These are phyloP conservation scores for Alternaria dauci DNA, from an alignment of 2,329 filamentous ascomycete species.

Conservation along the genomic window DNA sequence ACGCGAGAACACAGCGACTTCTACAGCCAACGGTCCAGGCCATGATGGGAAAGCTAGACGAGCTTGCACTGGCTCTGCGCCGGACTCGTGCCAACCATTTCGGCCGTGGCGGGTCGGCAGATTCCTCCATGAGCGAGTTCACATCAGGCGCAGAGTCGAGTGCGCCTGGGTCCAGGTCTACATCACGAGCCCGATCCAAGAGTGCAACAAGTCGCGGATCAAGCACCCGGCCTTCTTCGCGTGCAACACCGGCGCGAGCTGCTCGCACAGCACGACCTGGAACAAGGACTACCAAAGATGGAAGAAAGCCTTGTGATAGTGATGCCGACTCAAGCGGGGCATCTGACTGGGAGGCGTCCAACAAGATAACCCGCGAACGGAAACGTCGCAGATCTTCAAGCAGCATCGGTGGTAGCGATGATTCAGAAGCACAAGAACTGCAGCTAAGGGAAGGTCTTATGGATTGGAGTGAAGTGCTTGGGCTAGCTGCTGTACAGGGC, in stretches of 20 bases:
- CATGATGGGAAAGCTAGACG: constrained; percentile 73
- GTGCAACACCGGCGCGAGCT: neutral
- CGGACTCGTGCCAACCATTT: constrained; percentile 66
- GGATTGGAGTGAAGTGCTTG: constrained; percentile 88
- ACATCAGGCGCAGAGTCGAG: constrained; percentile 38
- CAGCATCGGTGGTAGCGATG: constrained; percentile 15
- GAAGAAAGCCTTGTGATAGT: constrained; percentile 8
- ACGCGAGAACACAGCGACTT: constrained; percentile 70
- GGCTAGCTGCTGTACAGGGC: constrained; percentile 76
- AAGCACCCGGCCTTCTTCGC: constrained; percentile 20
- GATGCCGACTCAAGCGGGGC: constrained; percentile 48
- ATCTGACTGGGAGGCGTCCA: constrained; percentile 12
- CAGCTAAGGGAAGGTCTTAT: constrained; percentile 31
- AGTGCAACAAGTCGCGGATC: constrained; percentile 18
- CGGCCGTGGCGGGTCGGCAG: constrained; percentile 29
- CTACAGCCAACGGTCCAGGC: constrained; percentile 75
- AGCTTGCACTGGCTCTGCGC: constrained; percentile 74
- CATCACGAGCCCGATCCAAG: constrained; percentile 27
- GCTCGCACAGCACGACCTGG: constrained; percentile 2
- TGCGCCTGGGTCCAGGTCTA: constrained; percentile 19
- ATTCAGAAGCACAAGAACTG: constrained; percentile 22
- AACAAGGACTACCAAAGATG: neutral
- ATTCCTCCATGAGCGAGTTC: constrained; percentile 43
- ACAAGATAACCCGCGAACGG: neutral
- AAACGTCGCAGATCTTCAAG: constrained; percentile 28